Evolutionary conservation across 176 grass and related monocot species (phyloP), one percentile per base, ranked within the genome.

Genomic region (Aegilops longissima): DNA sequence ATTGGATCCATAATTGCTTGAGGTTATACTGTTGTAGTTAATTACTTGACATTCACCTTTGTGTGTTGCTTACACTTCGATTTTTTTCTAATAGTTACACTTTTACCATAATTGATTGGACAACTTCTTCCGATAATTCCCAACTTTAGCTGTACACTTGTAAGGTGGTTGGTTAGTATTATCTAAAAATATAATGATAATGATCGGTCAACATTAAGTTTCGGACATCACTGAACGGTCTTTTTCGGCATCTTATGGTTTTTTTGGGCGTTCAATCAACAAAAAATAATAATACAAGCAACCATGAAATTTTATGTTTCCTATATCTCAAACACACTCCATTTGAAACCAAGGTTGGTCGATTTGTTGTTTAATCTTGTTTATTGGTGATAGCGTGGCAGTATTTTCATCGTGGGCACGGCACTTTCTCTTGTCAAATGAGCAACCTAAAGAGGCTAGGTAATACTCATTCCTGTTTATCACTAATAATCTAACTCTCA

Each of bases 361-460:
- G 11, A 25, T 52, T 88, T 29, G 9, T 66, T 90, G 1, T 49
- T 31, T 83, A 54, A 81, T 56, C 45, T 34, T 9, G 44, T 66
- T 54, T 79, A 20, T 63, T 73, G 84, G n/a, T 88, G 61, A 12
- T 17, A 95, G 96, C 76, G 93, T 95, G 76, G 93, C 92, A 10
- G 92, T 98, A 78, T 98, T 98, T 90, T 84, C 92, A 70, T 92
- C 92, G 0, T 98, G 93, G 93, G 93, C 90, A 70, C 86, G 12
- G 0, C 88, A 88, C 1, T 85, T 91, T 90, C 40, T 93, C 64
- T 78, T 82, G 65, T 79, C 88, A 49, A 84, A 88, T 70, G 87
- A 87, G 68, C 77, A 84, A 61, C 47, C 83, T 44, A 74, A 61
- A n/a, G 90, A 89, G 12, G 91, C 84, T 61, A 94, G 93, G 96